Evolutionary conservation across 306 rosid genomes (phyloP), one percentile per base, ranked within the genome.

Genomic region (Styphnolobium japonicum): DNA sequence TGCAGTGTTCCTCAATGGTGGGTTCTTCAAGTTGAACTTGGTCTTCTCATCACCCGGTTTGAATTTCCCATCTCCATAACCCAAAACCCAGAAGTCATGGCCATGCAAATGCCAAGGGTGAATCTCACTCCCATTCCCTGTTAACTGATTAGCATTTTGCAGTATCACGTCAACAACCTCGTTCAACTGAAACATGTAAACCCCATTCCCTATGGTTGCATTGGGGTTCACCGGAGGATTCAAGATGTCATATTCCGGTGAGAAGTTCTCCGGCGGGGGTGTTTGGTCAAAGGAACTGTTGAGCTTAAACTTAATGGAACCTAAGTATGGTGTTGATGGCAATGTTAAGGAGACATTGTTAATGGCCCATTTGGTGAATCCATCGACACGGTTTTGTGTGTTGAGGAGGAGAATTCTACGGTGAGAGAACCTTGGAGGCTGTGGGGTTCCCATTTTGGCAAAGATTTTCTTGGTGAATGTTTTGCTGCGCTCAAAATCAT

Each of bases 31-130:
- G 76, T 94, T 94, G 10, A 92, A 76, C 2, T 40, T n/a, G n/a
- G n/a, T 78, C 16, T 14, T 77, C 79, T 52, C 91, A 31, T 89
- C 90, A 0, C 76, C 78, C 0, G 3, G 12, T 1, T 73, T 65
- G 37, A 92, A 94, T 74, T 76, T 94, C 7, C 97, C 98, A 0
- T 92, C 98, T 10, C 98, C 98, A 4, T 89, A 94, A 0, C 91
- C 97, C 67, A 94, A 67, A 7, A 94, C 92, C 98, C 98, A 94
- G 23, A 94, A 94, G 18, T 94, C 94, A 61, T 92, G 98, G 0
- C 98, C 98, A 57, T 94, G 98, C 65, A 94, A 79, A 76, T 94
- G 97, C 97, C 97, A 94, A 0, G 98, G 98, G 55, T 94, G 98
- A 14, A 87, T 90, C 52, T 94, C 97, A 69, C 97, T 94, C 0